Base-by-base conservation (phyloP, 2,329 filamentous ascomycete genomes). In the Aureobasidium leucospermi region DNA sequence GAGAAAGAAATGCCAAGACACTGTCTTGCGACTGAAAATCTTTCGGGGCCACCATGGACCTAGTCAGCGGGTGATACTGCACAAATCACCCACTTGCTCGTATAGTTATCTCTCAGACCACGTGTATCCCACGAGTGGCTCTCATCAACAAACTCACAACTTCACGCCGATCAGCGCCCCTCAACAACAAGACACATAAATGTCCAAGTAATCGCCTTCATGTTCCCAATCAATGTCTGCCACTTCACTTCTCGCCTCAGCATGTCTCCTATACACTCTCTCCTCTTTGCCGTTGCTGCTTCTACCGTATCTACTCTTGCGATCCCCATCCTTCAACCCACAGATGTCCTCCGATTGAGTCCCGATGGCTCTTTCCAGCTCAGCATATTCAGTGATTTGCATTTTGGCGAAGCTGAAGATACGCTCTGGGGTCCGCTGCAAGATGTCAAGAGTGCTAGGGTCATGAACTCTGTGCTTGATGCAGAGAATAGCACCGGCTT, bases 341-440 rank as follows among this genome's bases (percentile, higher is more conserved):
- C 46, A 52, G 32, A 47, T 29, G 47, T 32, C 39, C 62, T 73
- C 6, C 60, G 63, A 10, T 70, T 73, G 62, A 67, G 63, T 1
- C 31, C 61, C 0, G 65, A 76, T 56, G 69, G 72, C 19, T 72
- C 68, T 15, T 79, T 81, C 52, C 75, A 79, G 19, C 75, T 81
- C 34, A 70, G 83, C 1, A 78, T 90, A 11, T 87, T 90, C 62
- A 80, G 83, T 31, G 87, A 90, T 65, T 71, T 90, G 7, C 87
- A 90, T 68, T 87, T 87, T 67, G 87, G 86, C 9, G 87, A 90
- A 70, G 80, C 83, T 83, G 71, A 64, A 67, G 32, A 52, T 28
- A 55, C 11, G 31, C 28, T 10, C n/a, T 82, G 76, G 75, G 73
- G 76, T 0, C 75, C 77, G 4, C 73, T 75, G 34, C 80, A 82